A percentile compares a stretch with the other conserved stretches of the same genome.
phyloP scores from a whole-genome alignment of 345 rosid species.

The Arabis hirsuta region DNA sequence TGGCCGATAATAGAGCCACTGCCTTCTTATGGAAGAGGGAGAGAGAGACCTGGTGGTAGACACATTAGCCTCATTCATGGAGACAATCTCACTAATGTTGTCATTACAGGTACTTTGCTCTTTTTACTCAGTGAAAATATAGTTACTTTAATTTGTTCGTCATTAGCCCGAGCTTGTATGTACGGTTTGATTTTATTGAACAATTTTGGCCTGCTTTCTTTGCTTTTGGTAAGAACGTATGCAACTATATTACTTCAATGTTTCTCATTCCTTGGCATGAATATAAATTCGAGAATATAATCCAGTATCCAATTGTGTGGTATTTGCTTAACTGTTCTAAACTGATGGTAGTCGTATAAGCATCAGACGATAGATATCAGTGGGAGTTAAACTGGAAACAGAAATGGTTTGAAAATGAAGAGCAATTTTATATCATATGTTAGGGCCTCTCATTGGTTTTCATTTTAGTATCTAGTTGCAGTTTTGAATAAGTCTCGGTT shows the following conservation, averaged over 20 bases:
- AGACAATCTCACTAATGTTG: conserved; percentile 79
- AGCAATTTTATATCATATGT: background rate
- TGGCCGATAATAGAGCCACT: conserved; percentile 93
- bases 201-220: conserved; percentile 3
- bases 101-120: conserved; percentile 73
- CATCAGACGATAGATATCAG: conserved; percentile 3
- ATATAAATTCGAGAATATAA: background rate
- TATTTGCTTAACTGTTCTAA: too few species aligned
- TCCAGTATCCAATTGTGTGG: background rate
- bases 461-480: too few species aligned
- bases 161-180: background rate
- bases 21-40: conserved; percentile 99
- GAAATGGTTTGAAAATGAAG: background rate
- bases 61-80: conserved; percentile 99
- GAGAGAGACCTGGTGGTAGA: conserved; percentile 96
- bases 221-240: conserved; percentile 7
- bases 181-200: conserved; percentile 1
- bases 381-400: background rate
- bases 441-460: background rate
- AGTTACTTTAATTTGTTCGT: background rate
- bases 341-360: background rate
- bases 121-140: background rate
- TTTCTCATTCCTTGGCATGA: conserved; percentile 21
- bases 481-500: too few species aligned
- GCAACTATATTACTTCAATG: background rate